These are phyloP conservation scores for Amanita fuliginea DNA, from an alignment of 768 basidiomycete genomes.

Conservation along the genomic window DNA sequence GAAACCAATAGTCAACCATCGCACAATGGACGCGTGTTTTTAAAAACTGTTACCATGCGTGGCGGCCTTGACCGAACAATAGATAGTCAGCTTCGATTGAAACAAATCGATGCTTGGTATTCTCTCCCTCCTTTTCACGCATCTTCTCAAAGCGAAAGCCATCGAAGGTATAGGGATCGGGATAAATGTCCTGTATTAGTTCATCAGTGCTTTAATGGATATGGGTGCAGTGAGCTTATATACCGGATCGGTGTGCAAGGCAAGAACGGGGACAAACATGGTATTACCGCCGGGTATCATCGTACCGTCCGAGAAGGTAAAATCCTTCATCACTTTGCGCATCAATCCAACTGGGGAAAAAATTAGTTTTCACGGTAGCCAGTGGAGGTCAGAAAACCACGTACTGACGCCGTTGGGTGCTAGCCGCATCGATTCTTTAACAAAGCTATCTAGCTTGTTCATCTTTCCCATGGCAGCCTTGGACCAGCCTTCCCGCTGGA, in stretches of 20 bases:
- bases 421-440: not conserved
- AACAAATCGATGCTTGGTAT: too few relatives aligned
- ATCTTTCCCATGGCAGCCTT: too few relatives aligned
- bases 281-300: constrained; percentile 16
- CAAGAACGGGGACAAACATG: constrained; percentile 8
- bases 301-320: constrained; percentile 21
- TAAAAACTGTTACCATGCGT: constrained; percentile 7
- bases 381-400: too few relatives aligned
- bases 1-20: not conserved
- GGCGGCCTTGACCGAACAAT: too few relatives aligned
- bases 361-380: constrained; percentile 15
- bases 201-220: not conserved
- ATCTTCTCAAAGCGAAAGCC: too few relatives aligned
- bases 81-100: too few relatives aligned
- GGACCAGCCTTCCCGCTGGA: too few relatives aligned
- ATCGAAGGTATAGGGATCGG: too few relatives aligned
- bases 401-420: constrained; percentile 15
- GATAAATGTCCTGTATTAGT: too few relatives aligned
- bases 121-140: too few relatives aligned
- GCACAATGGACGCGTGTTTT: not conserved
- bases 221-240: not conserved
- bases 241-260: constrained; percentile 4
- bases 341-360: constrained; percentile 11
- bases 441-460: too few relatives aligned
- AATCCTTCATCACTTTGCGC: constrained; percentile 26